Percentiles rank a stretch among this genome's conserved stretches.
Conservation (phyloP, 176 grass and related monocot genomes). For the Metroxylon sagu region DNA sequence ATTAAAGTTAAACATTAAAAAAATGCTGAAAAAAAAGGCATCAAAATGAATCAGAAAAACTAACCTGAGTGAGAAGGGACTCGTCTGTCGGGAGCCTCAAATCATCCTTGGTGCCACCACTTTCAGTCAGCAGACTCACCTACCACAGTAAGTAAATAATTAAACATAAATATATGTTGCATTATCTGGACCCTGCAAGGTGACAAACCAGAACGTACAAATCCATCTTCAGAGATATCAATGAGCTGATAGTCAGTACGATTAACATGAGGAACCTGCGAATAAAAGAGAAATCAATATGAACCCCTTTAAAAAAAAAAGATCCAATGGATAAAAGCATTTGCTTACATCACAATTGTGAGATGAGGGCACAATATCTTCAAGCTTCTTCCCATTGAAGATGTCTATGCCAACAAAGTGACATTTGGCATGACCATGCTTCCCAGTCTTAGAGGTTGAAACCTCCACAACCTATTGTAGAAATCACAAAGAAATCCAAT, state of each 20-base stretch:
- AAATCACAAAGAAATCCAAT: no score
- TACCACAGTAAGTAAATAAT: background rate
- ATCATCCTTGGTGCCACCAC: slow-evolving; percentile 17
- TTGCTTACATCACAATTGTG: slow-evolving; percentile 17
- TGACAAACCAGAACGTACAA: background rate
- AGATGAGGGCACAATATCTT: slow-evolving; percentile 20
- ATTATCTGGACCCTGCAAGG: no score
- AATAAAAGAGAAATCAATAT: background rate
- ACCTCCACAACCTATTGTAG: slow-evolving; percentile 13
- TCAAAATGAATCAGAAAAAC: no score
- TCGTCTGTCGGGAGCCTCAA: slow-evolving; percentile 17
- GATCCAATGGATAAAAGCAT: background rate
- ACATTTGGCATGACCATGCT: slow-evolving; percentile 20
- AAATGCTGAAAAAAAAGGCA: no score
- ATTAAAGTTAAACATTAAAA: no score
- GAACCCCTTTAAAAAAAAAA: background rate
- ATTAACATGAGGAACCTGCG: slow-evolving; percentile 13
- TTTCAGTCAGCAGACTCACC: slow-evolving; percentile 18
- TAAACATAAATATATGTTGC: background rate
- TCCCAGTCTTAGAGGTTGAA: slow-evolving; percentile 19
- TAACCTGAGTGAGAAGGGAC: slow-evolving; percentile 8
- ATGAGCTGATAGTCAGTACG: slow-evolving; percentile 22
- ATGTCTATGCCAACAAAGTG: slow-evolving; percentile 15
- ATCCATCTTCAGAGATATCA: slow-evolving; percentile 20
- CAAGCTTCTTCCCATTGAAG: slow-evolving; percentile 12